phyloP scores from a whole-genome alignment of 768 basidiomycete genomes.

The Auriculariales sp. region DNA sequence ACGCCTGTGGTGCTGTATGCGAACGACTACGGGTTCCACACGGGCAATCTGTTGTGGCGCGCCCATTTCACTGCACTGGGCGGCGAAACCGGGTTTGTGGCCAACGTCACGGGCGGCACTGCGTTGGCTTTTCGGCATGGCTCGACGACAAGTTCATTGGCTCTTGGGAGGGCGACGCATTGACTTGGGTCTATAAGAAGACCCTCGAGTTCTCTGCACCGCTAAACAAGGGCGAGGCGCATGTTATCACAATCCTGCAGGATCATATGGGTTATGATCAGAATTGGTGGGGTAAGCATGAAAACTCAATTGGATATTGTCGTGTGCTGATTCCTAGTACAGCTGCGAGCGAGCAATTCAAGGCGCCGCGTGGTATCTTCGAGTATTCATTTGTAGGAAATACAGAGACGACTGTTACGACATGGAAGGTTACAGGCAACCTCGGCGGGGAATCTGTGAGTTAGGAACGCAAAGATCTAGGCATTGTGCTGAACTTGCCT shows the following conservation, averaged over 20 bases:
- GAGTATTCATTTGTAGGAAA: constrained; percentile 27
- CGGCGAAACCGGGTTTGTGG: constrained; percentile 28
- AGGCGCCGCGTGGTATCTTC: constrained; percentile 67
- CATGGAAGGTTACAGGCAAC: constrained; percentile 39
- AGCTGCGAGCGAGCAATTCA: constrained; percentile 38
- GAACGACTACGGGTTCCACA: constrained; percentile 15
- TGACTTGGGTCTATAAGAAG: neutral
- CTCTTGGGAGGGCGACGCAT: constrained; percentile 12
- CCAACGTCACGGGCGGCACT: constrained; percentile 26
- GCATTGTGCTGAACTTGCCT: no score
- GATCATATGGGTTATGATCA: constrained; percentile 76
- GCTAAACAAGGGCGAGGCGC: constrained; percentile 37
- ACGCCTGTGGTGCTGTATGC: constrained; percentile 64
- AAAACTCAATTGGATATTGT: neutral
- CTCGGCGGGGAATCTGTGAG: constrained; percentile 34
- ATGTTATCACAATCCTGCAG: constrained; percentile 49
- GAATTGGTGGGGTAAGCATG: constrained; percentile 28
- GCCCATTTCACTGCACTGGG: constrained; percentile 56
- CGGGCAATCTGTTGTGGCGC: constrained; percentile 39
- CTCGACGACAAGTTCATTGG: constrained; percentile 35
- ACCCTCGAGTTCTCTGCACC: constrained; percentile 49
- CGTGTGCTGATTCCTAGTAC: no score
- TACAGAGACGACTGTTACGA: constrained; percentile 30
- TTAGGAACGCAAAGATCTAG: no score
- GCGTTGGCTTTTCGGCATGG: constrained; percentile 40